Conservation (phyloP, 305 asterid genomes). For the Ilex paraguariensis region DNA sequence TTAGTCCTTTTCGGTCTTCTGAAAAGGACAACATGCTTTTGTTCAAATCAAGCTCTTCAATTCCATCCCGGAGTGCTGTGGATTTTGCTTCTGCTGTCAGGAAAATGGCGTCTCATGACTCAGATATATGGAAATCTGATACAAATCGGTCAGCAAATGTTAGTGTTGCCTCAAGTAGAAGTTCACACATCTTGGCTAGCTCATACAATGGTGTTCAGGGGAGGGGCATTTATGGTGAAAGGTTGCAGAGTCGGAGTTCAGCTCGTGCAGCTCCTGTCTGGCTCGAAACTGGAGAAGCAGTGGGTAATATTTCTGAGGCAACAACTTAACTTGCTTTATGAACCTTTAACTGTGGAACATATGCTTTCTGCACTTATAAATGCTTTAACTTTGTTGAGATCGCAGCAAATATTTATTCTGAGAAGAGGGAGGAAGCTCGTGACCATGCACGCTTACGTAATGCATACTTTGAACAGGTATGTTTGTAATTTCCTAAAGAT, state of each 20-base stretch:
- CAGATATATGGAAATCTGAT: slow-evolving; percentile 75
- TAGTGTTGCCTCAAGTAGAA: slow-evolving; percentile 78
- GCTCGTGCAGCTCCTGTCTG: slow-evolving; percentile 52
- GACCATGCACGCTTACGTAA: slow-evolving; percentile 84
- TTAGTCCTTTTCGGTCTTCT: background rate
- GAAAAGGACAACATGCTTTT: slow-evolving; percentile 25
- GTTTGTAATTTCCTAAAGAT: background rate
- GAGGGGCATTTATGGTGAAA: slow-evolving; percentile 45
- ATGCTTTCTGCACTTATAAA: slow-evolving; percentile 24
- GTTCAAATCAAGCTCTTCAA: slow-evolving; percentile 50
- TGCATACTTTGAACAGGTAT: slow-evolving; percentile 91
- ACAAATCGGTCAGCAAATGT: slow-evolving; percentile 45
- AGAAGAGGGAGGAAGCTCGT: slow-evolving; percentile 85
- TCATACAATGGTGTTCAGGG: slow-evolving; percentile 47
- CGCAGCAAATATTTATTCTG: slow-evolving; percentile 82
- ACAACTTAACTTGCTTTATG: slow-evolving; percentile 18
- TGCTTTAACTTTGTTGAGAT: slow-evolving; percentile 53
- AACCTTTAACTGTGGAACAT: slow-evolving; percentile 17
- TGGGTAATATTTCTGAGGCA: slow-evolving; percentile 48
- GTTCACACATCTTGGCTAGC: slow-evolving; percentile 53
- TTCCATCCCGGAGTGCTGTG: slow-evolving; percentile 53
- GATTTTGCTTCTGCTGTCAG: slow-evolving; percentile 80
- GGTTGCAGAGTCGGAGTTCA: slow-evolving; percentile 43
- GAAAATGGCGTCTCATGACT: slow-evolving; percentile 65
- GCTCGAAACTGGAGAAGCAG: slow-evolving; percentile 74